Conservation (phyloP, 2,329 filamentous ascomycete species). For the Coniochaeta sp. region DNA sequence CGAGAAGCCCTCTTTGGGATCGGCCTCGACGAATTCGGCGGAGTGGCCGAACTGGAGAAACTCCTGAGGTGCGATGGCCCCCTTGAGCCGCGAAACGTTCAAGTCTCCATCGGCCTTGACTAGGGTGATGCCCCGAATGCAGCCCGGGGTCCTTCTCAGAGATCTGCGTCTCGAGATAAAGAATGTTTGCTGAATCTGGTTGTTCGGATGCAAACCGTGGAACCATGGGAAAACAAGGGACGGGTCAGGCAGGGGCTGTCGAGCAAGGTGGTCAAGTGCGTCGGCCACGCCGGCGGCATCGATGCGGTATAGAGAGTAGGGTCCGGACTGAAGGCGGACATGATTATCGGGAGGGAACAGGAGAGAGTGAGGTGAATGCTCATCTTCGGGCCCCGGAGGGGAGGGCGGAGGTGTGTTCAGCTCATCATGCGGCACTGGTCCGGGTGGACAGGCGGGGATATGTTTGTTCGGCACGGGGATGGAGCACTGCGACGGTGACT, state of each 20-base stretch:
- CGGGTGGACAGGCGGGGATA: slow-evolving; percentile 80
- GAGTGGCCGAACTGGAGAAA: slow-evolving; percentile 50
- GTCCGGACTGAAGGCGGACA: slow-evolving; percentile 39
- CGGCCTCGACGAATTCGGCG: slow-evolving; percentile 69
- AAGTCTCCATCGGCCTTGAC: slow-evolving; percentile 87
- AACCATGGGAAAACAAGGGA: slow-evolving; percentile 93
- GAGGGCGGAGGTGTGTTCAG: slow-evolving; percentile 50
- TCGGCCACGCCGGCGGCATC: slow-evolving; percentile 59
- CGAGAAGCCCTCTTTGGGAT: slow-evolving; percentile 86
- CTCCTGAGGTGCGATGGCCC: slow-evolving; percentile 77
- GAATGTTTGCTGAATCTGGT: slow-evolving; percentile 83
- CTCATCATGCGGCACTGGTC: slow-evolving; percentile 51
- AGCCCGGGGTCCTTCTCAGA: slow-evolving; percentile 64
- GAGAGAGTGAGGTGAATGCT: slow-evolving; percentile 56
- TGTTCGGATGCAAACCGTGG: slow-evolving; percentile 83
- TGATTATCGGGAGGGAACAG: slow-evolving; percentile 68
- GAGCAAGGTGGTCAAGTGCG: slow-evolving; percentile 68
- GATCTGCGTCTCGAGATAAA: slow-evolving; percentile 66
- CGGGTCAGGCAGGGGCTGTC: slow-evolving; percentile 77
- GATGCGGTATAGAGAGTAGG: slow-evolving; percentile 65
- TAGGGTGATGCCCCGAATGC: slow-evolving; percentile 72
- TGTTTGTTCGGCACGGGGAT: slow-evolving; percentile 76
- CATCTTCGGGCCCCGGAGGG: slow-evolving; percentile 54
- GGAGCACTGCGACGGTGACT: slow-evolving; percentile 20
- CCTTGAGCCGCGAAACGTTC: slow-evolving; percentile 68